Percentiles rank a stretch among this genome's conserved stretches.
Evolutionary conservation across 1,284 basidiomycete genomes (phyloP).

Genomic region (Sparassis latifolia): DNA sequence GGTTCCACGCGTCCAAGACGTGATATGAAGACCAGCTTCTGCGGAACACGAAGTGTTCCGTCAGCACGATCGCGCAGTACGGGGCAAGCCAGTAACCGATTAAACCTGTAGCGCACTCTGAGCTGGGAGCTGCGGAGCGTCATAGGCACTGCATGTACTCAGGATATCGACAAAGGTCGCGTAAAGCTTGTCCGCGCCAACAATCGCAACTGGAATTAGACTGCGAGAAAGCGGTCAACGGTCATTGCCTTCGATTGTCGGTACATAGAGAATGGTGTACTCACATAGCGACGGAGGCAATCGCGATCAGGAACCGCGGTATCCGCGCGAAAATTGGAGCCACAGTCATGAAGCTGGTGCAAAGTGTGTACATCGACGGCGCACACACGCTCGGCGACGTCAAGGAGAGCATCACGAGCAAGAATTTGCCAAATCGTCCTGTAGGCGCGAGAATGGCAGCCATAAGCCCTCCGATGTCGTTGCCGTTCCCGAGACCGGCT

Average conservation of each 20-base stretch:
- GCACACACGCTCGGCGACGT: slow-evolving; percentile 53
- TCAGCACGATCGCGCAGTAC: slow-evolving; percentile 46
- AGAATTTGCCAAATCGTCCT: slow-evolving; percentile 49
- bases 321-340: slow-evolving; percentile 47
- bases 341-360: slow-evolving; percentile 67
- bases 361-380: slow-evolving; percentile 74
- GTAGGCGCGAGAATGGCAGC: slow-evolving; percentile 37
- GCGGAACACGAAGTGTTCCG: slow-evolving; percentile 55
- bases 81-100: slow-evolving; percentile 60
- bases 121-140: not conserved
- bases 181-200: slow-evolving; percentile 55
- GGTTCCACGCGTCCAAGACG: slow-evolving; percentile 36
- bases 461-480: slow-evolving; percentile 46
- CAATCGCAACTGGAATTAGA: slow-evolving; percentile 51
- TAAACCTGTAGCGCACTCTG: slow-evolving; percentile 24
- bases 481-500: slow-evolving; percentile 45
- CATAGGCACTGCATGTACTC: slow-evolving; percentile 27
- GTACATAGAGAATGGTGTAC: slow-evolving; percentile 10
- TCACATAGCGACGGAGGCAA: slow-evolving; percentile 68
- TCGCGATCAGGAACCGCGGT: slow-evolving; percentile 68
- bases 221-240: slow-evolving; percentile 22
- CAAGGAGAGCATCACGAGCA: slow-evolving; percentile 52
- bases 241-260: not conserved
- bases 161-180: slow-evolving; percentile 49
- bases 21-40: slow-evolving; percentile 28